A percentile compares a stretch with the other conserved stretches of the same genome.
Conservation (phyloP, 1,284 basidiomycete species). For the Irpex sp. region DNA sequence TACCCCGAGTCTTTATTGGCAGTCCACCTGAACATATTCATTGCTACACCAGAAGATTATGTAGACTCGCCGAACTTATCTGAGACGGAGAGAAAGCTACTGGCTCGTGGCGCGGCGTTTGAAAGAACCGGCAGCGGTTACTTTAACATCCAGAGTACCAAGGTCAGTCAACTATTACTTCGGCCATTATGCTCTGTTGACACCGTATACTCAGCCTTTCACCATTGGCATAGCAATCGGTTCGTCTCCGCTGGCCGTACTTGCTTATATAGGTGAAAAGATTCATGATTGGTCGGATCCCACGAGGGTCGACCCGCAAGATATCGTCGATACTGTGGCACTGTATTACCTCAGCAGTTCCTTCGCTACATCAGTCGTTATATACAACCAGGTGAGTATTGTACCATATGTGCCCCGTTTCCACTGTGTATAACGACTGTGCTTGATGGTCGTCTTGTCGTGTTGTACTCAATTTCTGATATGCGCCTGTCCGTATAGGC, state of each 20-base stretch:
- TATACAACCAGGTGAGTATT: slow-evolving; percentile 4
- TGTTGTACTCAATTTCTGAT: no score
- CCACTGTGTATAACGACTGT: no score
- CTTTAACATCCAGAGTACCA: slow-evolving; percentile 6
- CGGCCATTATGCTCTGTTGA: no score
- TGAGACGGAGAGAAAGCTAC: background rate
- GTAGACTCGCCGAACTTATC: background rate
- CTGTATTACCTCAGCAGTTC: slow-evolving; percentile 14
- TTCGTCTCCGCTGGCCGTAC: slow-evolving; percentile 12
- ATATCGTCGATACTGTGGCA: slow-evolving; percentile 8
- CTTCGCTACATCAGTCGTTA: slow-evolving; percentile 9
- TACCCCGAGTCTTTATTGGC: background rate
- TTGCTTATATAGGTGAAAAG: slow-evolving; percentile 15
- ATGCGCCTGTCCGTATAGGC: background rate
- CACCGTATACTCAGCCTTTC: slow-evolving; percentile 6
- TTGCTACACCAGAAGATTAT: background rate
- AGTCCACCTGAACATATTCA: background rate
- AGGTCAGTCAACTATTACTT: background rate
- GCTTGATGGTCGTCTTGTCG: no score
- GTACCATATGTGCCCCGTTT: background rate
- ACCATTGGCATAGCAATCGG: slow-evolving; percentile 8
- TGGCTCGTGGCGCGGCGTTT: slow-evolving; percentile 2
- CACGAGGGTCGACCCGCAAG: background rate
- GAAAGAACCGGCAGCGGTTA: slow-evolving; percentile 2
- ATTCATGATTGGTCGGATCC: background rate